Evolutionary conservation across 352 stramenopile species (phyloP).

Genomic region (Globisporangium okanoganense): DNA sequence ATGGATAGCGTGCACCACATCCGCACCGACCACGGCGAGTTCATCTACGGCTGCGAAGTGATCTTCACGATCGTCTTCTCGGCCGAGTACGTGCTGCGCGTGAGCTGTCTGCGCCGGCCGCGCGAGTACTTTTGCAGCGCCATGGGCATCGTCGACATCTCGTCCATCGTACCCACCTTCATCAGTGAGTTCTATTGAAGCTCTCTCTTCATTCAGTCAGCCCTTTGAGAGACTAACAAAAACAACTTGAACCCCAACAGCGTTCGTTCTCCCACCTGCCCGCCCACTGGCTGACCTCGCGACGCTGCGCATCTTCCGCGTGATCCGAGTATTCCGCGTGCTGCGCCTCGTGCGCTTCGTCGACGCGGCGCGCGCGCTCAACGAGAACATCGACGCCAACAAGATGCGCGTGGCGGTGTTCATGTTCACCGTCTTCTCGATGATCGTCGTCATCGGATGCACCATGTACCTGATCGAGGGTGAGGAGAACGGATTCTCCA

Average conservation of each 20-base stretch:
- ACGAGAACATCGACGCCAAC: constrained; percentile 79
- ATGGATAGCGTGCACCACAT: constrained; percentile 70
- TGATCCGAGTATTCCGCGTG: constrained; percentile 75
- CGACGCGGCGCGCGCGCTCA: constrained; percentile 56
- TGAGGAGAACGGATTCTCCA: constrained; percentile 71
- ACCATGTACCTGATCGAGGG: constrained; percentile 85
- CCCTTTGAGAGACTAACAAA: not conserved
- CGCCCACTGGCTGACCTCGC: constrained; percentile 61
- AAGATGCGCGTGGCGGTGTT: constrained; percentile 78
- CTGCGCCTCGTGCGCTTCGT: constrained; percentile 71
- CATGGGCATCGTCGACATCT: constrained; percentile 52
- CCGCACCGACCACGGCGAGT: constrained; percentile 30
- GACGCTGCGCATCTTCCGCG: constrained; percentile 72
- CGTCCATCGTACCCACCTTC: constrained; percentile 43
- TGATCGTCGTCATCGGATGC: constrained; percentile 81
- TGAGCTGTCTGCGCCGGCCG: constrained; percentile 31
- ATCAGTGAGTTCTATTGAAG: constrained; percentile 26
- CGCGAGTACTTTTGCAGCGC: constrained; percentile 45
- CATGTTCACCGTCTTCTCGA: constrained; percentile 65
- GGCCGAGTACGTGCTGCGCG: constrained; percentile 36
- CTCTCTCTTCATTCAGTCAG: not conserved
- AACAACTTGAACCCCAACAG: constrained; percentile 12
- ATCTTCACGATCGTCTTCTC: constrained; percentile 48
- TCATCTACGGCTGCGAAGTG: constrained; percentile 33
- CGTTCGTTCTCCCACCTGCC: constrained; percentile 48